Base-by-base conservation (phyloP, 2,329 filamentous ascomycete genomes). In the Davidsoniella neocaledoniae region DNA sequence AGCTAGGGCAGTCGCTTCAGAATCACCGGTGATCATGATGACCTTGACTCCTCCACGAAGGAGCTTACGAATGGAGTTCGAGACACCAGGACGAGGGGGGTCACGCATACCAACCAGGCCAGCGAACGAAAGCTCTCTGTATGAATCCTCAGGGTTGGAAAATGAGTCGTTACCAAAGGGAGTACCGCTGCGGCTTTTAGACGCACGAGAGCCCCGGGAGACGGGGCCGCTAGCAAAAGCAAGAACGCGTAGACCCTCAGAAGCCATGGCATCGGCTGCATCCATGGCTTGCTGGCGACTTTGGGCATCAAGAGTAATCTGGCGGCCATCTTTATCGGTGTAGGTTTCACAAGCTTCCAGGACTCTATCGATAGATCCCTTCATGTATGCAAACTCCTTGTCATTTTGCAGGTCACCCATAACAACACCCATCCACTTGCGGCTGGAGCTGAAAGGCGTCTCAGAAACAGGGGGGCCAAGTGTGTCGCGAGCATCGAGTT, bases 381-480 rank as follows among this genome's bases (percentile, higher is more conserved):
- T 98, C 68, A 96, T 85, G 62, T 96, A 98, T 0, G 86, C 88
- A 56, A 86, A 80, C 58, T 94, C 85, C 54, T 79, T 78, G 37
- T 83, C 79, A 49, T 69, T 68, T 52, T 69, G 71, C 26, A 69
- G 66, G 19, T 71, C 68, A 41, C 78, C 79, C 57, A 95, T 84
- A 2, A 87, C 83, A 25, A 95, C 88, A 33, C 93, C 93, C 93
- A 98, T 98, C 90, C 90, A 98, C 65, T 98, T 98, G 51, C 90
- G 77, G 61, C 94, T 87, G 1, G 91, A 98, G 62, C 90, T 96
- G 64, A 98, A 98, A 0, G 91, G 88, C 0, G 86, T 88, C 63
- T 98, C 91, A 41, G 79, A 79, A 29, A 83, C 76, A 45, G 90
- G 83, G 29, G 76, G 73, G n/a, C 87, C 87, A 49, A 94, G 77